Conservation (phyloP, 345 rosid species). For the Arabidopsis thaliana region TAIR10.1 NC_003070.9:2801001-2801500, state of each 20-base stretch:
- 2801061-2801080: neutral
- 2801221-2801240: conserved; percentile 27
- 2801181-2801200: neutral
- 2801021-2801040: neutral
- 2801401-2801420: neutral
- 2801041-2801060: neutral
- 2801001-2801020: too few relatives aligned
- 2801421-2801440: neutral
- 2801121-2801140: neutral
- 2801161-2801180: neutral
- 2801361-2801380: conserved; percentile 99
- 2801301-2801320: conserved; percentile 46
- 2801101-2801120: neutral
- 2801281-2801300: conserved; percentile 39
- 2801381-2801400: conserved; percentile 98
- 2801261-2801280: conserved; percentile 10
- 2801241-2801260: conserved; percentile 11
- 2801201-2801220: conserved; percentile 6
- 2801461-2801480: neutral
- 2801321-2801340: conserved; percentile 55
- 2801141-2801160: neutral
- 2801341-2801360: conserved; percentile 82
- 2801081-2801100: conserved; percentile 26
- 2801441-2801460: neutral
- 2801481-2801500: conserved; percentile 3